phyloP scores from a whole-genome alignment of 1,284 basidiomycete species.

The Ceratobasidium sp. region DNA sequence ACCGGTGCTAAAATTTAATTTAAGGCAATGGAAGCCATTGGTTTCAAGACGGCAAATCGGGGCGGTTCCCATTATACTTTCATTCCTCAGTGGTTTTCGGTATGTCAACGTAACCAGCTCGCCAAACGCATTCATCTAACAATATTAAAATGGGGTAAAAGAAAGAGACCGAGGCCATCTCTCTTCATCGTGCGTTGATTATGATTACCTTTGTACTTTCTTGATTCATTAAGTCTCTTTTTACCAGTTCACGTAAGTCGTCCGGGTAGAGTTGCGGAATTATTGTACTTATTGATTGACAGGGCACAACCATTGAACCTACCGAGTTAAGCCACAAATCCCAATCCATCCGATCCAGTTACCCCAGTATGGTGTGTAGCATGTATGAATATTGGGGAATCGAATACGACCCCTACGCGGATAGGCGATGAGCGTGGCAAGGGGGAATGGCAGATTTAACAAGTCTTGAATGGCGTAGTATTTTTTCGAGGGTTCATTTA shows the following conservation, averaged over 20 bases:
- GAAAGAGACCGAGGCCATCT: not conserved
- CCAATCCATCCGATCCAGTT: not conserved
- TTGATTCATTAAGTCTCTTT: too few species aligned
- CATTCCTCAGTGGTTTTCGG: not conserved
- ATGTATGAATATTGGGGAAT: not conserved
- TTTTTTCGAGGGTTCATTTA: too few species aligned
- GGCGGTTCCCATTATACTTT: not conserved
- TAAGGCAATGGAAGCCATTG: not conserved
- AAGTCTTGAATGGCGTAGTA: too few species aligned
- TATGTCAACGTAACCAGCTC: not conserved
- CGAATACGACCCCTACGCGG: too few species aligned
- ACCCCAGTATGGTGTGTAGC: not conserved
- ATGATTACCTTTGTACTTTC: not conserved
- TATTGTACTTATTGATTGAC: not conserved
- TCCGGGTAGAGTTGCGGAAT: too few species aligned
- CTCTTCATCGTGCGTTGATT: not conserved
- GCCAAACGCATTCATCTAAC: too few species aligned
- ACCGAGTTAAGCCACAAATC: not conserved
- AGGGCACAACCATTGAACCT: not conserved
- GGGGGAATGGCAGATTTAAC: too few species aligned
- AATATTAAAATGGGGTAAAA: too few species aligned
- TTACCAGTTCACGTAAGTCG: not conserved
- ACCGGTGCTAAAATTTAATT: too few species aligned
- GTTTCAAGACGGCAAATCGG: not conserved
- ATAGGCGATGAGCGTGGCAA: too few species aligned